Evolutionary conservation across 108 stramenopile species (phyloP), one percentile per base, ranked within the genome.

Genomic region (Cylindrotheca closterium): DNA sequence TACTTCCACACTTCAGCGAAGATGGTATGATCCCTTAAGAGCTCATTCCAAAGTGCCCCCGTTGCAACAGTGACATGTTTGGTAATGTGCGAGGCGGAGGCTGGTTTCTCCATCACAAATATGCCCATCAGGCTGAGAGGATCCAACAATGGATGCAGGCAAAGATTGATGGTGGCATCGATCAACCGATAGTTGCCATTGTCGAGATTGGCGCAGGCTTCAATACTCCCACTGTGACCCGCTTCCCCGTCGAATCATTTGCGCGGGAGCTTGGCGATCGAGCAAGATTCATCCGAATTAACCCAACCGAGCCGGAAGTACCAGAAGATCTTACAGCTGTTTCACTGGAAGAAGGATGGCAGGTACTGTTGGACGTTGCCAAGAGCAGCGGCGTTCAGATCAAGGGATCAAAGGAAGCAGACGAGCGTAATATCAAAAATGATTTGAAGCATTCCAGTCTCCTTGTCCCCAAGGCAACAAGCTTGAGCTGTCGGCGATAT

Each of bases 171-270:
- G n/a, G n/a, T n/a, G n/a, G n/a, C n/a, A n/a, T n/a, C n/a, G n/a
- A 2, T 17, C 1, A 27, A 17, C n/a, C n/a, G 19, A 68, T 23
- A 3, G 61, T 70, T 19, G 61, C 47, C 0, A 26, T 64, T 19
- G 64, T 71, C 23, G 70, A 71, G 29, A 37, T 71, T 65, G 70
- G 70, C 1, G 70, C 62, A 37, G 70, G 70, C 12, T 71, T 55
- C 51, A 71, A 71, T 17, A 71, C 70, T 24, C 70, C 70, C 27
- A 71, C 25, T 7, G 70, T 71, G 37, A 71, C 70, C 3, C 22
- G 70, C 5, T 56, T 65, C 34, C 61, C 63, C 17, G 54, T 64
- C 27, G 70, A 71, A 53, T 54, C 55, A 17, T 65, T 64, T 64
- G 55, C 56, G 5, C 52, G 63, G 18, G 63, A 63, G 30, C 28